Conservation (phyloP, 352 stramenopile genomes). For the Aphanomyces invadans region DNA sequence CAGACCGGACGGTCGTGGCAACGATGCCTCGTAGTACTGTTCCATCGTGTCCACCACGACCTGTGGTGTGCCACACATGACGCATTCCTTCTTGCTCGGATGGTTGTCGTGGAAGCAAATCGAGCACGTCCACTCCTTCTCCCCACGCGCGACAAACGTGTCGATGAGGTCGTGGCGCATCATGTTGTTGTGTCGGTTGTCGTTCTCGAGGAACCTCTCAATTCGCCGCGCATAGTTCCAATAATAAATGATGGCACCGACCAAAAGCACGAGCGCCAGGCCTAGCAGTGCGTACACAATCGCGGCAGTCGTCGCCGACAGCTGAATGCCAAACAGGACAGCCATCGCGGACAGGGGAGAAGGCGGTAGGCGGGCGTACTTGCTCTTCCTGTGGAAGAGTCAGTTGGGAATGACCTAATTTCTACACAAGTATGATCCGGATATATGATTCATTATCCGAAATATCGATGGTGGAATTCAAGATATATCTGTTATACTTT, state of each 20-base stretch:
- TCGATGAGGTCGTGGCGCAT: slow-evolving; percentile 80
- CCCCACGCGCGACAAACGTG: slow-evolving; percentile 68
- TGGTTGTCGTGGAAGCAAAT: slow-evolving; percentile 87
- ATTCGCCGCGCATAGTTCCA: slow-evolving; percentile 84
- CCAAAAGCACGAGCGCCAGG: slow-evolving; percentile 56
- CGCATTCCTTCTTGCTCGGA: slow-evolving; percentile 64
- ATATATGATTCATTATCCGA: background rate
- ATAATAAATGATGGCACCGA: slow-evolving; percentile 78
- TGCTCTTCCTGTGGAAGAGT: background rate
- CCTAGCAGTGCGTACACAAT: slow-evolving; percentile 75
- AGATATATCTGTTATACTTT: too few relatives aligned
- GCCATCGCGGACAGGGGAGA: slow-evolving; percentile 36
- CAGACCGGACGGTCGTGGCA: slow-evolving; percentile 61
- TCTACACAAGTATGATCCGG: background rate
- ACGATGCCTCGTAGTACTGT: slow-evolving; percentile 27
- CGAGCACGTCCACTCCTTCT: slow-evolving; percentile 78
- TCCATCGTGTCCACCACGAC: slow-evolving; percentile 37
- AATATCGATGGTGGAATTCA: background rate
- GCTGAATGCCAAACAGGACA: slow-evolving; percentile 69
- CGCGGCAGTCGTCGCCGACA: slow-evolving; percentile 53
- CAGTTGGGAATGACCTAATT: slow-evolving; percentile 5
- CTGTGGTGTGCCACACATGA: slow-evolving; percentile 77
- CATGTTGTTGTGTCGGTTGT: slow-evolving; percentile 87
- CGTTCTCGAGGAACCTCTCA: slow-evolving; percentile 68
- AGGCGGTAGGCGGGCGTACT: background rate